Percentiles rank a stretch among this genome's conserved stretches.
Evolutionary conservation across 192 early-diverging fungal species (phyloP).

Genomic region (Coemansia sp.): DNA sequence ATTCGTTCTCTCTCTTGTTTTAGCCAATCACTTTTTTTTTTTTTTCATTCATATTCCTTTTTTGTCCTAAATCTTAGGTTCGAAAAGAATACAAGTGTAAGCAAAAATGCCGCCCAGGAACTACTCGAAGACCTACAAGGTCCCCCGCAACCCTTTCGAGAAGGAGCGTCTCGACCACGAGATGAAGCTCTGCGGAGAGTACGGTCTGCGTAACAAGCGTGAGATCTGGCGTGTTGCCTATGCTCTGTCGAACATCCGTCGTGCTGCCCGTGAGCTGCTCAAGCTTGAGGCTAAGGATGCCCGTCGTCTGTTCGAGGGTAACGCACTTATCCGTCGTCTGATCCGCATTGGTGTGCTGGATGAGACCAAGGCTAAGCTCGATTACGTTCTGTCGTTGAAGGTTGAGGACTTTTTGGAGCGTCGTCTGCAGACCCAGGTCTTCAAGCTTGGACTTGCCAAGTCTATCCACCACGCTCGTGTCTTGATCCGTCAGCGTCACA

Average conservation of each 20-base stretch:
- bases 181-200: slow-evolving; percentile 95
- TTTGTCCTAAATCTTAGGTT: slow-evolving; percentile 4
- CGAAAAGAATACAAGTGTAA: slow-evolving; percentile 14
- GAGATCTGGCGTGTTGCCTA: slow-evolving; percentile 98
- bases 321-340: slow-evolving; percentile 97
- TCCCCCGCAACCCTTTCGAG: slow-evolving; percentile 96
- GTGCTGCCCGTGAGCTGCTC: slow-evolving; percentile 99
- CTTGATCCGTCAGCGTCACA: slow-evolving; percentile 98
- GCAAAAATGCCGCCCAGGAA: slow-evolving; percentile 56
- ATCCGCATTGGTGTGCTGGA: slow-evolving; percentile 98
- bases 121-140: slow-evolving; percentile 87
- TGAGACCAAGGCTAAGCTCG: slow-evolving; percentile 97
- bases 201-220: slow-evolving; percentile 98
- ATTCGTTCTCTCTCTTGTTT: slow-evolving; percentile 28
- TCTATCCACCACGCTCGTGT: slow-evolving; percentile 99
- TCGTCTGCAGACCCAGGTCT: slow-evolving; percentile 98
- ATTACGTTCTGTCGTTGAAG: slow-evolving; percentile 98
- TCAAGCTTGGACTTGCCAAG: slow-evolving; percentile 97
- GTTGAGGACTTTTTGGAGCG: slow-evolving; percentile 99
- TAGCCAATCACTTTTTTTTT: slow-evolving; percentile 23
- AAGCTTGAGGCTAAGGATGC: slow-evolving; percentile 97
- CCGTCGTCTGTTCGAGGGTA: slow-evolving; percentile 98
- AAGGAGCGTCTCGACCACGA: slow-evolving; percentile 95
- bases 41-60: slow-evolving; percentile 5
- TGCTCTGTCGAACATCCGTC: slow-evolving; percentile 99